Conservation (phyloP, 768 basidiomycete species). For the Auriculariales sp. region DNA sequence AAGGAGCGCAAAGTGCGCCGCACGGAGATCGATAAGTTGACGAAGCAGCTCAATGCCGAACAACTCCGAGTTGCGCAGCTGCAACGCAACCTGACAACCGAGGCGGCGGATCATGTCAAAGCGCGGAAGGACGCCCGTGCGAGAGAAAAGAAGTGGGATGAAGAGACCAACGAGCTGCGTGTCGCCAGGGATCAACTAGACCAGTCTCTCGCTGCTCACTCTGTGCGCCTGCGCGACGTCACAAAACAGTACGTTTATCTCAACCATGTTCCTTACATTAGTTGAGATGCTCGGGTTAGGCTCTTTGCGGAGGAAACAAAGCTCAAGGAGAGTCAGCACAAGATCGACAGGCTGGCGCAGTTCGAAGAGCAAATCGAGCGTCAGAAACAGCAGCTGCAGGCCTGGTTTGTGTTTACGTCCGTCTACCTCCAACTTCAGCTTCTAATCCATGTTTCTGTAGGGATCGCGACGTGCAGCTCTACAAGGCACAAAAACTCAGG, state of each 20-base stretch:
- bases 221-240: conserved; percentile 14
- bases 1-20: conserved; percentile 73
- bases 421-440: neutral
- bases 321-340: conserved; percentile 64
- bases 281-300: conserved; percentile 55
- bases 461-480: conserved; percentile 61
- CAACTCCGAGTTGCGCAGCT: conserved; percentile 57
- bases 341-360: conserved; percentile 65
- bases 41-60: conserved; percentile 56
- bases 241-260: conserved; percentile 17
- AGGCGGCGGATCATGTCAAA: conserved; percentile 69
- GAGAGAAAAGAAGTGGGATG: conserved; percentile 64
- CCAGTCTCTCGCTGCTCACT: conserved; percentile 4
- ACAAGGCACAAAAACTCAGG: conserved; percentile 47
- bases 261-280: conserved; percentile 13
- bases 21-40: conserved; percentile 47
- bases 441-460: conserved; percentile 20
- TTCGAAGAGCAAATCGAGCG: conserved; percentile 84
- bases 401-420: conserved; percentile 43
- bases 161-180: conserved; percentile 52
- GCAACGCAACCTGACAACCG: conserved; percentile 69
- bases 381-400: conserved; percentile 53
- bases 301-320: conserved; percentile 63
- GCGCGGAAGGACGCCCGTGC: conserved; percentile 62
- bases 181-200: conserved; percentile 56